Evolutionary conservation across 2,329 filamentous ascomycete genomes (phyloP).

Genomic region (Cladosporium sp.): DNA sequence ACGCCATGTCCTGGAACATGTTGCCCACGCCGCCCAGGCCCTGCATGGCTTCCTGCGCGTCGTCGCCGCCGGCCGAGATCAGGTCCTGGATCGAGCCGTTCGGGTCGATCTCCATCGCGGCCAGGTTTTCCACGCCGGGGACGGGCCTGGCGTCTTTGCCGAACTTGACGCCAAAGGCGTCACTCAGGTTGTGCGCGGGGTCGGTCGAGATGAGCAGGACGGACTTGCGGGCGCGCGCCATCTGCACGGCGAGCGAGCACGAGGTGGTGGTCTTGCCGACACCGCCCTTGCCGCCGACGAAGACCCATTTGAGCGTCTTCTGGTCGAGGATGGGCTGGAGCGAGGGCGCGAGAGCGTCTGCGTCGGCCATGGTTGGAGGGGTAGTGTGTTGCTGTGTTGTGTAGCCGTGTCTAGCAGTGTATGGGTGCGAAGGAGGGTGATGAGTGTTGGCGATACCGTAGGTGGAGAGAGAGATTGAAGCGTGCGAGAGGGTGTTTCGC

Average conservation of each 20-base stretch:
- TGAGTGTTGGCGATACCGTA: too few relatives aligned
- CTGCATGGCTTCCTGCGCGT: slow-evolving; percentile 62
- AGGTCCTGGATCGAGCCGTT: slow-evolving; percentile 97
- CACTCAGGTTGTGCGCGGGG: slow-evolving; percentile 93
- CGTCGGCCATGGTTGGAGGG: slow-evolving; percentile 46
- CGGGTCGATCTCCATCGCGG: slow-evolving; percentile 98
- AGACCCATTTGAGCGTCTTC: slow-evolving; percentile 94
- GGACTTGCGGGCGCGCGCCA: slow-evolving; percentile 87
- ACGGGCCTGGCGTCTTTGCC: slow-evolving; percentile 94
- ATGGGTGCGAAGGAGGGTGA: too few relatives aligned
- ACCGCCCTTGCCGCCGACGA: slow-evolving; percentile 95
- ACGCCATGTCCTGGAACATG: slow-evolving; percentile 98
- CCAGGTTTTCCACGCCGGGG: slow-evolving; percentile 86
- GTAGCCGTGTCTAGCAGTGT: too few relatives aligned
- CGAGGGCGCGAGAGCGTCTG: slow-evolving; percentile 80
- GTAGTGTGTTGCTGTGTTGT: neutral
- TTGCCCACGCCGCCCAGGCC: slow-evolving; percentile 68
- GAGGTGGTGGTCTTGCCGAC: slow-evolving; percentile 99
- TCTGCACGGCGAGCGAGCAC: slow-evolving; percentile 95
- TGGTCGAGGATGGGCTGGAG: slow-evolving; percentile 94
- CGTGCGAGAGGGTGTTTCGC: neutral
- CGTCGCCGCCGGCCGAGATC: slow-evolving; percentile 70
- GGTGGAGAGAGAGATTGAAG: neutral
- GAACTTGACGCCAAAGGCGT: slow-evolving; percentile 98
- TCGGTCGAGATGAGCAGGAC: slow-evolving; percentile 98